Evolutionary conservation across 805 yeast genomes (phyloP), one percentile per base, ranked within the genome.

Genomic region (Kodamaea laetipori): DNA sequence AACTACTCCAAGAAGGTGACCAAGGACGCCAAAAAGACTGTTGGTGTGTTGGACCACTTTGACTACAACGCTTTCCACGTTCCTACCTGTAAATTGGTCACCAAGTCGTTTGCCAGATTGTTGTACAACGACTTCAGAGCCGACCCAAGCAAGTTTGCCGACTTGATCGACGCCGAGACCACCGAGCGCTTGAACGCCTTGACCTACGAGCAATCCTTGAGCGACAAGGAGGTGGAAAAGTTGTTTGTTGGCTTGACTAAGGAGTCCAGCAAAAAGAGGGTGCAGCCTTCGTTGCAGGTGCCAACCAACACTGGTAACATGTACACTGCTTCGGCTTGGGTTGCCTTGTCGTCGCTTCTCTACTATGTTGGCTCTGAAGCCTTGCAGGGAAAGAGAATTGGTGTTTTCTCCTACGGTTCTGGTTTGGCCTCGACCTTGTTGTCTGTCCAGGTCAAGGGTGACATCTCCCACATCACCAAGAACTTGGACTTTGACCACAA

Each of bases 241-340:
- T 74, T 84, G 13, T 90, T 92, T 68, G 78, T 90, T 55, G 80
- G 80, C 21, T 71, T 84, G 51, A 80, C 95, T 46, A 88, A 90
- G 76, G 82, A 78, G 48, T 69, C 73, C 50, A 73, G 81, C 49
- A 78, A 79, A 51, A 78, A 74, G 59, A 80, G 88, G 66, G 89
- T 94, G 46, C 73, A 74, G 40, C 94, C 96, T 26, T 82, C 96
- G 13, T 74, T 94, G 66, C 75, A 71, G 55, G 89, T 90, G 35
- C 92, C 98, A 61, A 92, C 98, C 51, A 92, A 92, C 71, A 89
- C 95, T 50, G 99, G 99, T 71, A 94, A 94, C 78, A 86, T 90
- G 87, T 94, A 94, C 79, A 88, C 98, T 35, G 98, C 90, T 51
- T 87, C 97, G 26, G 82, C 89, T 37, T 94, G 86, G 78, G 83